A percentile compares a stretch with the other conserved stretches of the same genome.
Conservation (phyloP, 805 yeast species). For the Wickerhamiella occidentalis region DNA sequence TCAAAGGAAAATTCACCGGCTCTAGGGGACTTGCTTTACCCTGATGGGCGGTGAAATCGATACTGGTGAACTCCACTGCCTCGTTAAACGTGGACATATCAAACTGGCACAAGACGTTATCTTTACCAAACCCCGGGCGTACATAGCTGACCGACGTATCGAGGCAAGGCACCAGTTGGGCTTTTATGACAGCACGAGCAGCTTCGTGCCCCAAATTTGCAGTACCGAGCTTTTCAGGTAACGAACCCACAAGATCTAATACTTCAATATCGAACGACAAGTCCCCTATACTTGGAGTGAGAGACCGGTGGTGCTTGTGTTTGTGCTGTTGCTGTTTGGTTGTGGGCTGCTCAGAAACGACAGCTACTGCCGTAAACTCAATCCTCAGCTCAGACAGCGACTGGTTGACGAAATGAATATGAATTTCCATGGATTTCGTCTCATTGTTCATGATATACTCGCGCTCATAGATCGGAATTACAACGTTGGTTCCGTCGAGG, state of each 20-base stretch:
- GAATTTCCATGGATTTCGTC: neutral
- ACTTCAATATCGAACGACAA: neutral
- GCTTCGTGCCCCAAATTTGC: slow-evolving; percentile 8
- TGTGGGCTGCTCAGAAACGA: neutral
- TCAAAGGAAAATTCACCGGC: slow-evolving; percentile 13
- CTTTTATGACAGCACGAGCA: slow-evolving; percentile 15
- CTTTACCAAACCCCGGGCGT: slow-evolving; percentile 22
- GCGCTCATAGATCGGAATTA: neutral
- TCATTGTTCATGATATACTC: neutral
- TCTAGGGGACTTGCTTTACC: slow-evolving; percentile 18
- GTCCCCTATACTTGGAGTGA: neutral
- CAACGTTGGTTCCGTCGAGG: neutral
- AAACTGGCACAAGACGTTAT: slow-evolving; percentile 21
- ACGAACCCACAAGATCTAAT: neutral
- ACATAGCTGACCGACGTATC: slow-evolving; percentile 19
- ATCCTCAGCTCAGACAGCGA: neutral
- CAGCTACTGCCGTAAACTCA: slow-evolving; percentile 6
- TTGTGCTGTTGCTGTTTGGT: neutral
- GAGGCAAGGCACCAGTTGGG: slow-evolving; percentile 18
- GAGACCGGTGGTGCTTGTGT: neutral
- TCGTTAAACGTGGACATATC: slow-evolving; percentile 15
- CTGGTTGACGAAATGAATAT: neutral
- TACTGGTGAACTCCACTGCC: slow-evolving; percentile 10
- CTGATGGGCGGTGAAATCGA: slow-evolving; percentile 16
- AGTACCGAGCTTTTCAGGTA: neutral